Evolutionary conservation across 352 stramenopile species (phyloP), one percentile per base, ranked within the genome.

Genomic region (Phytophthora podocarpi): DNA sequence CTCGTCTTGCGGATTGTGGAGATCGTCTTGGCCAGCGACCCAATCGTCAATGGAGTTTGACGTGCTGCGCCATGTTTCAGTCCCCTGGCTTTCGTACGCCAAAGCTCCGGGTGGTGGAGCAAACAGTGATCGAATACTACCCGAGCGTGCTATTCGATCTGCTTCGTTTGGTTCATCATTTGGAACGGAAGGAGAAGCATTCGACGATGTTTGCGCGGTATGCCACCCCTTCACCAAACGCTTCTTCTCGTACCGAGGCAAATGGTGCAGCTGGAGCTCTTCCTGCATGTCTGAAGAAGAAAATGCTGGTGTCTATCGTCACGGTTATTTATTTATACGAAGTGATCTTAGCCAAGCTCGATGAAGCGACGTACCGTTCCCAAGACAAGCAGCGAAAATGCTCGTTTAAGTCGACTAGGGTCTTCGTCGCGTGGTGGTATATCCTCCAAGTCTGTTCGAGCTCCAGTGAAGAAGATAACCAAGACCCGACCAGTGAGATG

Each of bases 161-260:
- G 28, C 23, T 13, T 53, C 35, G 11, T 18, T 26, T 36, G 23
- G n/a, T 34, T 32, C 32, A 18, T 49, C n/a, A 16, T 5, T 46
- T 21, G 12, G 2, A 18, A 16, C 4, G 1, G 35, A 53, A 11
- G 16, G 1, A 20, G 24, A 23, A 47, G 8, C 10, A 37, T 21
- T 42, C 2, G 50, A 39, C n/a, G 46, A 6, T 34, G 13, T 5
- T 27, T 61, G 43, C 11, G 21, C 28, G 5, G 47, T 48, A 52
- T 82, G 70, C 74, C 71, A 83, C 9, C 39, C 47, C 37, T 62
- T 65, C 4, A 80, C 58, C 3, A 74, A 40, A 2, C 48, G 36
- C 50, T 80, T 83, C 67, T 76, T 83, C 41, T 78, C 68, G n/a
- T 49, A 35, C 2, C 74, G 58, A 31, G 64, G 13, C 16, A 80